Evolutionary conservation across 1,284 basidiomycete species (phyloP).

Genomic region (Rhodofomes roseus): DNA sequence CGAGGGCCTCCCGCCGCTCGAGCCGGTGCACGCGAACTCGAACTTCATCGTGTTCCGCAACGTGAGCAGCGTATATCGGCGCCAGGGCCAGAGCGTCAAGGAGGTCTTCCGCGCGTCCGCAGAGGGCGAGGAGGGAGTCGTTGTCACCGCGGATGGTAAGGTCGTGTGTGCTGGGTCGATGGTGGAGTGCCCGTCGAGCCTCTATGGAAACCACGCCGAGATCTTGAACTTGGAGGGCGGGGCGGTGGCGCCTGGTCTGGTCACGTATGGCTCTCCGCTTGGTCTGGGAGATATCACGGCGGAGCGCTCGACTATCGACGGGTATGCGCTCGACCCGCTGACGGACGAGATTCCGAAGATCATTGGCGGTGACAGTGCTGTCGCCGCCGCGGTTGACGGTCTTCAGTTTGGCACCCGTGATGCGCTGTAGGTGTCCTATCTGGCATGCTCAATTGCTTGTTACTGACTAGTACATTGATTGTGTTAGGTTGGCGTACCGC

Average conservation of each 20-base stretch:
- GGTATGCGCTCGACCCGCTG: slow-evolving; percentile 47
- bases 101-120: slow-evolving; percentile 16
- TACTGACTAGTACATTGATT: not conserved
- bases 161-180: slow-evolving; percentile 38
- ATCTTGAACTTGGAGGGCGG: slow-evolving; percentile 34
- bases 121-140: slow-evolving; percentile 20
- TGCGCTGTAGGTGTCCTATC: slow-evolving; percentile 54
- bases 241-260: slow-evolving; percentile 40
- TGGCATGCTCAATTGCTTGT: not conserved
- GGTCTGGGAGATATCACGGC: slow-evolving; percentile 35
- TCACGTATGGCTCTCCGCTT: slow-evolving; percentile 33
- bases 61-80: slow-evolving; percentile 43
- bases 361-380: slow-evolving; percentile 45
- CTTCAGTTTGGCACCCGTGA: slow-evolving; percentile 70
- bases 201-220: slow-evolving; percentile 27
- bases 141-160: slow-evolving; percentile 39
- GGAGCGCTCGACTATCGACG: slow-evolving; percentile 46
- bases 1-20: slow-evolving; percentile 64
- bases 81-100: slow-evolving; percentile 10
- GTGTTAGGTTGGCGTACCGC: slow-evolving; percentile 32
- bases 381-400: slow-evolving; percentile 72
- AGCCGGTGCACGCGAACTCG: slow-evolving; percentile 31
- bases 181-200: slow-evolving; percentile 16
- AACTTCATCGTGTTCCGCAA: slow-evolving; percentile 54
- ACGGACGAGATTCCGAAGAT: slow-evolving; percentile 39